Percentiles rank a stretch among this genome's conserved stretches.
Conservation (phyloP, 257 asterid species). For the Solanum piurae region DNA sequence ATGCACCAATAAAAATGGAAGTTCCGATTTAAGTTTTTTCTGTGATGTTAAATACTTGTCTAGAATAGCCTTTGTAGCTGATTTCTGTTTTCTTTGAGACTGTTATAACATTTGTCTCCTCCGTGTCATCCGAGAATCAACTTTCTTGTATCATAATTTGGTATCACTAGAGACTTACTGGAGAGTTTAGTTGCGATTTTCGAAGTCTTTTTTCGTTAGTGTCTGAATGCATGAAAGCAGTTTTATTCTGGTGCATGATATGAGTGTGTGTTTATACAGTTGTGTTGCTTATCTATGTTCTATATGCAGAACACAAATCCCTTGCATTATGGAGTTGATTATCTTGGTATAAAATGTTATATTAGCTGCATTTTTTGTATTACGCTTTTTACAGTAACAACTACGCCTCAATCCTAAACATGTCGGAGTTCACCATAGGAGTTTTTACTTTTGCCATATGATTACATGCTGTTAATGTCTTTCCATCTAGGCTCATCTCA, state of each 20-base stretch:
- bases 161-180: background rate
- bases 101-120: background rate
- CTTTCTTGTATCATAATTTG: background rate
- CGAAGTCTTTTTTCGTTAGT: background rate
- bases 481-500: background rate
- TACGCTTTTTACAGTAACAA: background rate
- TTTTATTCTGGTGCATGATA: background rate
- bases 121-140: background rate
- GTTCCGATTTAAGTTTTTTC: constrained; percentile 40
- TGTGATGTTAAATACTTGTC: background rate
- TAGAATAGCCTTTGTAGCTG: background rate
- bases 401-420: background rate
- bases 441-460: background rate
- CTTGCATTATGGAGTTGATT: background rate
- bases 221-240: background rate
- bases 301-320: background rate
- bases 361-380: background rate
- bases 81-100: background rate
- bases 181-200: background rate
- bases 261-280: background rate
- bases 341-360: background rate
- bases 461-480: background rate
- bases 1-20: constrained; percentile 52
- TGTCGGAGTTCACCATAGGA: background rate
- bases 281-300: background rate